Evolutionary conservation across 805 yeast genomes (phyloP).

Genomic region (Metschnikowia anglica): DNA sequence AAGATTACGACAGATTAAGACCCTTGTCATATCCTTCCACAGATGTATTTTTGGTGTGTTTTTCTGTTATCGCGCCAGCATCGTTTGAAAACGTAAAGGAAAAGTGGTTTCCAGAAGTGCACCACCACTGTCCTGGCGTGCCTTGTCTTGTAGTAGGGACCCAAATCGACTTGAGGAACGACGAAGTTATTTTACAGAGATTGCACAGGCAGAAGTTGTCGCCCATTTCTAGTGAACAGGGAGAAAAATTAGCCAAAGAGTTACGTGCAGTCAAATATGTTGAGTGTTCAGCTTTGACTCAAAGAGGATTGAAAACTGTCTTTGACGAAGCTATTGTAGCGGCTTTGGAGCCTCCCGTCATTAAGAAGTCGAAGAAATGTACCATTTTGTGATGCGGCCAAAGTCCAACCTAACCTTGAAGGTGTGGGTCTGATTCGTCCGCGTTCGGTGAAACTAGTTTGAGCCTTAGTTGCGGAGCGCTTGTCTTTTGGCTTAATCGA

Average conservation of each 20-base stretch:
- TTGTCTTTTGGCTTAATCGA: background rate
- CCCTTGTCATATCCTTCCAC: slow-evolving; percentile 97
- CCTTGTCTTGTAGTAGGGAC: slow-evolving; percentile 97
- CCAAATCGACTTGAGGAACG: slow-evolving; percentile 92
- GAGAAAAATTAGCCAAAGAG: slow-evolving; percentile 91
- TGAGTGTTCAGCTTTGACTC: slow-evolving; percentile 97
- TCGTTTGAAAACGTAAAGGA: slow-evolving; percentile 96
- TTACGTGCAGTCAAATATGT: slow-evolving; percentile 94
- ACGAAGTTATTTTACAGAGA: slow-evolving; percentile 85
- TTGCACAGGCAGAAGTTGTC: slow-evolving; percentile 85
- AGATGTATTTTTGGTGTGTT: slow-evolving; percentile 93
- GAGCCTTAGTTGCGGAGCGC: background rate
- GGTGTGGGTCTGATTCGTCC: background rate
- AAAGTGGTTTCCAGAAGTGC: slow-evolving; percentile 98
- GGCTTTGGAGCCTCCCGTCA: slow-evolving; percentile 94
- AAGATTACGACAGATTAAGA: slow-evolving; percentile 96
- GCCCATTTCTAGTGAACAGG: slow-evolving; percentile 83
- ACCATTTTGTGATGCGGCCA: slow-evolving; percentile 57
- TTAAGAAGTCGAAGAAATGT: slow-evolving; percentile 80
- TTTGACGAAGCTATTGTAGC: slow-evolving; percentile 98
- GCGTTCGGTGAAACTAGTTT: background rate
- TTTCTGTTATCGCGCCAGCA: slow-evolving; percentile 95
- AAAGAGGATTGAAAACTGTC: slow-evolving; percentile 94
- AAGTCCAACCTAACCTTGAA: background rate
- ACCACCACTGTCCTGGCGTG: slow-evolving; percentile 97